Percentiles rank a stretch among this genome's conserved stretches.
These are phyloP conservation scores for Termitomyces sp. DNA, from an alignment of 768 basidiomycete genomes.

Conservation along the genomic window DNA sequence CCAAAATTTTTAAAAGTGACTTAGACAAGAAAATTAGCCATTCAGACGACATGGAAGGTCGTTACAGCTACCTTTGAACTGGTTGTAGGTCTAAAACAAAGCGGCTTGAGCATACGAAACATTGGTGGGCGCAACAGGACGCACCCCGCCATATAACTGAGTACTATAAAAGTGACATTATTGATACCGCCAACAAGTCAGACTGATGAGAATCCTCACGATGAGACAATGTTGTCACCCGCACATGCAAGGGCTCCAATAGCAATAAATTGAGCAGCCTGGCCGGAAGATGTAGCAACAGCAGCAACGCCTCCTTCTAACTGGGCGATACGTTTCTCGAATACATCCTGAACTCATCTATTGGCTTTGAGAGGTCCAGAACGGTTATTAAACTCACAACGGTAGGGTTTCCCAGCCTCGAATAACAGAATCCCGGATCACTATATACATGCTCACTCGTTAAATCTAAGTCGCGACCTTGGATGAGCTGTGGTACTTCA, in stretches of 20 bases:
- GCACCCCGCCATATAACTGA: not conserved
- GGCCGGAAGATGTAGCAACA: constrained; percentile 67
- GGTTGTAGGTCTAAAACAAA: not conserved
- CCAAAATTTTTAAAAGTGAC: constrained; percentile 66
- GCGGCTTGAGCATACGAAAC: too few relatives aligned
- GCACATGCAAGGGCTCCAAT: constrained; percentile 57
- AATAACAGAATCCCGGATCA: constrained; percentile 26
- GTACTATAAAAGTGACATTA: not conserved
- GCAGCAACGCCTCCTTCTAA: constrained; percentile 76
- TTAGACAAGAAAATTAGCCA: not conserved
- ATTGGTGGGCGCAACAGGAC: not conserved
- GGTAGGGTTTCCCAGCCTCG: constrained; percentile 64
- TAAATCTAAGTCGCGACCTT: too few relatives aligned
- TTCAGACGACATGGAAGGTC: constrained; percentile 12
- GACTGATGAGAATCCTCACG: constrained; percentile 31
- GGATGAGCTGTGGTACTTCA: not conserved
- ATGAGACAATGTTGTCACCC: constrained; percentile 77
- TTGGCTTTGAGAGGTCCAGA: too few relatives aligned
- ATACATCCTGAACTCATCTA: constrained; percentile 39
- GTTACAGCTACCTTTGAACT: not conserved
- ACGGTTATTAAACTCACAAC: constrained; percentile 16
- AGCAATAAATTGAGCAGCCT: constrained; percentile 47
- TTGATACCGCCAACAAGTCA: not conserved
- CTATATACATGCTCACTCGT: not conserved
- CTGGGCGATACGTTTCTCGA: constrained; percentile 73